phyloP scores from a whole-genome alignment of 176 grass and related monocot genomes.

The Hordeum marinum region DNA sequence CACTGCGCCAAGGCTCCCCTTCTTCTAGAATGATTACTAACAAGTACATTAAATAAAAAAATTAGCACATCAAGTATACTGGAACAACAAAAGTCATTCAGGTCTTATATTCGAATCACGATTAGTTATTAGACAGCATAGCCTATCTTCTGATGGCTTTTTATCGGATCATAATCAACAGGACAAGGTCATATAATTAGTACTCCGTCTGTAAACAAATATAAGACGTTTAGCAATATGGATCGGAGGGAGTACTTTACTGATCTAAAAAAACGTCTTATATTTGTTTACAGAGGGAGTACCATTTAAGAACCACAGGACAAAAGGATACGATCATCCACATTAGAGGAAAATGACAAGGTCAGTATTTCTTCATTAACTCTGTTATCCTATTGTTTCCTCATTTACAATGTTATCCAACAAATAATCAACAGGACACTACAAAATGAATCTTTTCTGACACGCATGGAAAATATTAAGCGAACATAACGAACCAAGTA shows the following conservation, averaged over 20 bases:
- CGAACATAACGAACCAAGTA: neutral
- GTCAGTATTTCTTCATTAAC: neutral
- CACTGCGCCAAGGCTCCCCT: no score
- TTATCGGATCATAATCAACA: constrained; percentile 1
- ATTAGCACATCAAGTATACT: neutral
- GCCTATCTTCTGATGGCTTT: neutral
- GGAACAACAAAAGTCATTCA: neutral
- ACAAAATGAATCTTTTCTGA: constrained; percentile 8
- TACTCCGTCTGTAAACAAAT: no score
- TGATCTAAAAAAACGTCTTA: no score
- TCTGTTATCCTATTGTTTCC: neutral
- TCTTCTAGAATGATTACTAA: neutral
- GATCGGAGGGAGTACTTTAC: no score
- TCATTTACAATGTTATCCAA: neutral
- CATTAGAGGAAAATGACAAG: neutral
- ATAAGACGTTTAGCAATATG: no score
- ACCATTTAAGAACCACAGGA: constrained; percentile 6
- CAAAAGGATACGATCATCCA: neutral
- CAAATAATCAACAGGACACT: constrained; percentile 11
- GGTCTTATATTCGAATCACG: neutral
- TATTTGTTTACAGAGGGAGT: neutral
- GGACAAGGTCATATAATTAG: constrained; percentile 5
- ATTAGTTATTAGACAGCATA: neutral
- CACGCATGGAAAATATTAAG: constrained; percentile 10
- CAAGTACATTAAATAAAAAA: neutral